These are phyloP conservation scores for Tuber calosporum DNA, from an alignment of 495 filamentous ascomycete species.

Conservation along the genomic window DNA sequence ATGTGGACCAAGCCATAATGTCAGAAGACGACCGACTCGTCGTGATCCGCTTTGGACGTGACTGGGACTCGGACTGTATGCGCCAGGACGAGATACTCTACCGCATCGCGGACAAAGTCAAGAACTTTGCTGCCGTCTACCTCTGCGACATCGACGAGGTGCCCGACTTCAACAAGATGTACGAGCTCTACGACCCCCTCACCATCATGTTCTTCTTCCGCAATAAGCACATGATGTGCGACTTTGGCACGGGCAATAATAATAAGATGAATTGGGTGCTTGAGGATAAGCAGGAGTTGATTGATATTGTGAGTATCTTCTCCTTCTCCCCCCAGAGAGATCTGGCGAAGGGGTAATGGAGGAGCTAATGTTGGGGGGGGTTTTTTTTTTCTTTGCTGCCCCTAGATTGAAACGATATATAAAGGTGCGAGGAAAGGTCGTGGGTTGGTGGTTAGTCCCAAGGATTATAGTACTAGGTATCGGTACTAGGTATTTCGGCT, in stretches of 20 bases:
- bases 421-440: conserved; percentile 94
- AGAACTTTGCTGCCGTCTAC: conserved; percentile 91
- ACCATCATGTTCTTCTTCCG: conserved; percentile 84
- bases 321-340: too few relatives aligned
- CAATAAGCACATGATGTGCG: conserved; percentile 98
- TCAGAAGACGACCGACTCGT: conserved; percentile 91
- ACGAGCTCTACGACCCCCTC: conserved; percentile 56
- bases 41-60: conserved; percentile 86
- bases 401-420: conserved; percentile 81
- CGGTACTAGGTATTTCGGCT: conserved; percentile 41
- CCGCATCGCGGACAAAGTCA: conserved; percentile 74
- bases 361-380: background rate
- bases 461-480: conserved; percentile 50
- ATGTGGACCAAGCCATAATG: conserved; percentile 89
- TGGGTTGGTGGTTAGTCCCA: conserved; percentile 91
- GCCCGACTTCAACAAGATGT: conserved; percentile 95
- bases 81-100: conserved; percentile 91
- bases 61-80: conserved; percentile 74
- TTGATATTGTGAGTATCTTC: conserved; percentile 60
- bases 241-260: conserved; percentile 97
- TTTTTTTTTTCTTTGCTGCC: background rate
- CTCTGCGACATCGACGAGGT: conserved; percentile 95
- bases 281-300: conserved; percentile 97
- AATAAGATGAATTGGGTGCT: conserved; percentile 97
- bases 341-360: background rate